phyloP scores from a whole-genome alignment of 768 basidiomycete species.

The Tricholoma flavovirens region DNA sequence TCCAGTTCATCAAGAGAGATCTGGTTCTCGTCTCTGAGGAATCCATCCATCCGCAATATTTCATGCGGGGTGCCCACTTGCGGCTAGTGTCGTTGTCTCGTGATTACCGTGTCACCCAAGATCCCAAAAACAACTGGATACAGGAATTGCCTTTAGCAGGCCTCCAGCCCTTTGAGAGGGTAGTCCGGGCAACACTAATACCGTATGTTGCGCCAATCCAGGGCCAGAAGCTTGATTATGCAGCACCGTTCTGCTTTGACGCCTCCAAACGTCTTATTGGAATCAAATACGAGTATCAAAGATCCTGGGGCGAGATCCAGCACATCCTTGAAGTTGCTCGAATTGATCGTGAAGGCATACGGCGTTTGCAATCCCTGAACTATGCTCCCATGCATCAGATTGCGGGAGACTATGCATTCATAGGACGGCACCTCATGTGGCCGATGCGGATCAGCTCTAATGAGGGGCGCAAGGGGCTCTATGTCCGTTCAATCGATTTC shows the following conservation, averaged over 20 bases:
- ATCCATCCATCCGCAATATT: neutral
- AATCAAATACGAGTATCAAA: slow-evolving; percentile 1
- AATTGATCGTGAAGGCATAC: neutral
- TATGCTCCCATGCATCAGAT: neutral
- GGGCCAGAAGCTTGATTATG: neutral
- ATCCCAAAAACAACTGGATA: neutral
- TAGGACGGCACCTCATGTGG: neutral
- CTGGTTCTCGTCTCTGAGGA: neutral
- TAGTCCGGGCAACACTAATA: neutral
- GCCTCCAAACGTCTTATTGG: slow-evolving; percentile 7
- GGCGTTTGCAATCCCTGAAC: neutral
- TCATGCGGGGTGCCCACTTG: neutral
- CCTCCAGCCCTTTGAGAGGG: neutral
- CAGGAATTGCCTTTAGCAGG: neutral
- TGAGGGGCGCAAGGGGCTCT: neutral
- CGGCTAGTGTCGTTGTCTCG: neutral
- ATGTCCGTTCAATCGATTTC: neutral
- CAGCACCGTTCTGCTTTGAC: neutral
- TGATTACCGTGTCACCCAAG: neutral
- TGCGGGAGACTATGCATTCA: neutral
- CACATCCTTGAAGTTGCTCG: neutral
- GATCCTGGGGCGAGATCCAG: neutral
- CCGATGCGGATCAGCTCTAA: neutral
- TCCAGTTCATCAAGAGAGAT: neutral
- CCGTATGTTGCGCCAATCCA: slow-evolving; percentile 2